Base-by-base conservation (phyloP, 495 filamentous ascomycete genomes). In the Penicillium desertorum region DNA sequence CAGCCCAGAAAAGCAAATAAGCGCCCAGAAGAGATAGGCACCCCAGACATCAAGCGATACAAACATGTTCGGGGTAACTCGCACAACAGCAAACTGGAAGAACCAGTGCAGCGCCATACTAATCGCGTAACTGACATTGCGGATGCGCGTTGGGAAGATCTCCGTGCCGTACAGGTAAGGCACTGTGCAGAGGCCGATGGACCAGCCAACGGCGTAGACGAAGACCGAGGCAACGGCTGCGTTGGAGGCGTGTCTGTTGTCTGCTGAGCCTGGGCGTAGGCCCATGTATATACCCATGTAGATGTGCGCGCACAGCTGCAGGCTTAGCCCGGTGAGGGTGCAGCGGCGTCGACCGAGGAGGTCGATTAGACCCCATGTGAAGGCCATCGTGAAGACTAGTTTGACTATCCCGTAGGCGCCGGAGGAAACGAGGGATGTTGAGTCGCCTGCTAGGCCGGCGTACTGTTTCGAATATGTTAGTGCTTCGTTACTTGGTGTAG, bases 71-170 rank as follows among this genome's bases (percentile, higher is more conserved):
- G 73, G 73, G 2, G 76, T 79, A 17, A 79, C 76, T 6, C 75
- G 73, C 17, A 79, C 76, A 20, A 79, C 75, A 23, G 76, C 75
- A 59, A 79, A 79, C 63, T 78, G 75, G 64, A 77, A 79, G 59
- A 76, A 73, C 76, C 76, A 79, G 56, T 78, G 76, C 27, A 78
- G 57, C 0, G 66, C 66, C 75, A 78, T 79, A 41, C 73, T 77
- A 43, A 64, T 55, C 5, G 73, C 74, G 49, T 79, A 78, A 53
- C 73, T 69, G 16, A 75, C 63, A 51, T 73, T 76, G 25, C 76
- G 73, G 56, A 78, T 76, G 41, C 73, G 69, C 1, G 73, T 79
- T 17, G 75, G 75, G 61, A 78, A 79, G 19, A 79, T 76, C 59
- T 79, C 76, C 3, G 75, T 74, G 10, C 75, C 76, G 62, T 79